Conservation (phyloP, 75 land plant species). For the Larix kaempferi region DNA sequence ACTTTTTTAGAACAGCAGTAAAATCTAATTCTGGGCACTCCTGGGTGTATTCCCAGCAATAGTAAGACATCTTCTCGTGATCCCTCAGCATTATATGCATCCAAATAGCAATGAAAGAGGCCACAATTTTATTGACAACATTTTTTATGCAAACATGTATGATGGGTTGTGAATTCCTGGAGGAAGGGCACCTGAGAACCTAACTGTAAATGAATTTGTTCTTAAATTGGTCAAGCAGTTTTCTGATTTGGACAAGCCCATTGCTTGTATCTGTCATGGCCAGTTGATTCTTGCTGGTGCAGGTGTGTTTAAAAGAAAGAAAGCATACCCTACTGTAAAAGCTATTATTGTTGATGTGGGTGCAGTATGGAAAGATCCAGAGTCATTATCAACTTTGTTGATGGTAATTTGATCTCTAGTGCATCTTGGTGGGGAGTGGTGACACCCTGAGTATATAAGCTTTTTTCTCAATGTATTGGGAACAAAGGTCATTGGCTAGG, state of each 20-base stretch:
- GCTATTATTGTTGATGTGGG: conserved; percentile 74
- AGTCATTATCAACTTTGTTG: conserved; percentile 53
- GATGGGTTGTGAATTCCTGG: conserved; percentile 88
- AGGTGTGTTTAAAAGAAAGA: conserved; percentile 53
- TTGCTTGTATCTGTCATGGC: conserved; percentile 94
- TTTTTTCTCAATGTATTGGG: conserved; percentile 72
- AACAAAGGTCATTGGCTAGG: conserved; percentile 44
- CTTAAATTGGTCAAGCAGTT: conserved; percentile 53
- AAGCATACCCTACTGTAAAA: conserved; percentile 76
- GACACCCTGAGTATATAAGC: conserved; percentile 75
- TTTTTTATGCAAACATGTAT: conserved; percentile 56
- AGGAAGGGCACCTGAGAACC: conserved; percentile 95
- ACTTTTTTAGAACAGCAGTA: too few species aligned
- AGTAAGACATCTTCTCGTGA: too few species aligned
- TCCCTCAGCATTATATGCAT: too few species aligned
- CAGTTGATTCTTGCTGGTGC: conserved; percentile 88
- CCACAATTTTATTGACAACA: conserved; percentile 86
- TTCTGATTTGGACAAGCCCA: conserved; percentile 47
- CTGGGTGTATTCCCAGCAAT: too few species aligned
- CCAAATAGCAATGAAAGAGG: conserved; percentile 19
- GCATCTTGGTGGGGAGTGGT: conserved; percentile 70
- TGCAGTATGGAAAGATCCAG: conserved; percentile 79
- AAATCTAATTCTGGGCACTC: too few species aligned
- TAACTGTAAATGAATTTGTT: conserved; percentile 65
- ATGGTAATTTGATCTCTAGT: conserved; percentile 85